A percentile compares a stretch with the other conserved stretches of the same genome.
Evolutionary conservation across 1,139 yeast genomes (phyloP).

Genomic region (Candida anutae): DNA sequence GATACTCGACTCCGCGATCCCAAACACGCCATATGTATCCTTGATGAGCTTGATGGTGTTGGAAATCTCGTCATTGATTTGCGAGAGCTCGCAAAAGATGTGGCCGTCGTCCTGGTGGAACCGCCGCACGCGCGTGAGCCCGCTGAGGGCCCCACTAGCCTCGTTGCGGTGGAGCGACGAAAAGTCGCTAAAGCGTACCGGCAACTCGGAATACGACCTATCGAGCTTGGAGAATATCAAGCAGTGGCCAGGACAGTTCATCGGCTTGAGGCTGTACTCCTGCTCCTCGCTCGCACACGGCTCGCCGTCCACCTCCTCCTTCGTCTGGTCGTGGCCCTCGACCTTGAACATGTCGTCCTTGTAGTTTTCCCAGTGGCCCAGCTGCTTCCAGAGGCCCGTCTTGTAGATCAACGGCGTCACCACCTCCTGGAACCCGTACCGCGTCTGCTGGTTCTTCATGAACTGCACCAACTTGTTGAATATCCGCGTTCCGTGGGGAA

Average conservation of each 20-base stretch:
- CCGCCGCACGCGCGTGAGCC: constrained; percentile 88
- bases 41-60: constrained; percentile 70
- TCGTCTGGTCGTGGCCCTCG: constrained; percentile 36
- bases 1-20: constrained; percentile 47
- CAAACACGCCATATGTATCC: constrained; percentile 73
- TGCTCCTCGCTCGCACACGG: constrained; percentile 15
- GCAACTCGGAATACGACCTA: constrained; percentile 83
- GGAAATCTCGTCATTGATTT: constrained; percentile 70
- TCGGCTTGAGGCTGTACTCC: constrained; percentile 83
- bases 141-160: constrained; percentile 89
- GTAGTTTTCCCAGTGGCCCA: constrained; percentile 97
- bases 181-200: constrained; percentile 84
- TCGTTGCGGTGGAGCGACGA: constrained; percentile 94
- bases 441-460: constrained; percentile 77
- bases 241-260: constrained; percentile 99
- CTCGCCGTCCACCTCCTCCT: constrained; percentile 14
- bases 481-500: constrained; percentile 86
- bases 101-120: constrained; percentile 99
- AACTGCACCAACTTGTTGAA: constrained; percentile 72
- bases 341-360: constrained; percentile 92
- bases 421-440: constrained; percentile 86
- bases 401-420: constrained; percentile 89
- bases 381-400: constrained; percentile 76
- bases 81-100: constrained; percentile 81
- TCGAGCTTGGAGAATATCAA: constrained; percentile 75